phyloP scores from a whole-genome alignment of 2,329 filamentous ascomycete genomes.

The Emericellopsis cladophorae region DNA sequence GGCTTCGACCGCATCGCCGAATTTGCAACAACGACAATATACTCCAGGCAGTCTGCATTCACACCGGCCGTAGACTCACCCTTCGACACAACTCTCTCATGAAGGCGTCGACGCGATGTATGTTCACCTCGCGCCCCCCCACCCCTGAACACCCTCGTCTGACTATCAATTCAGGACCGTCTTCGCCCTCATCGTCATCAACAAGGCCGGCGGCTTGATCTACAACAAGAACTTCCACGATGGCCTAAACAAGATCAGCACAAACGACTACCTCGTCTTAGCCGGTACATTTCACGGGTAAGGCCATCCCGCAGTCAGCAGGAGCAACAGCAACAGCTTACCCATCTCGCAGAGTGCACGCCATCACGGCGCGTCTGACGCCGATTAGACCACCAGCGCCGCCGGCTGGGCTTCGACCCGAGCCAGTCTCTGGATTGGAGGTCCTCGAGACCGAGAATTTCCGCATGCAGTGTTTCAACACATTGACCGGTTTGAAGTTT shows the following conservation, averaged over 20 bases:
- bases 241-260: conserved; percentile 74
- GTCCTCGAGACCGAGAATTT: conserved; percentile 91
- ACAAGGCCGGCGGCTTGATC: conserved; percentile 93
- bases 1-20: too few species aligned
- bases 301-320: conserved; percentile 7
- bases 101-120: too few species aligned
- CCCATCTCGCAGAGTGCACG: conserved; percentile 42
- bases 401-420: conserved; percentile 33
- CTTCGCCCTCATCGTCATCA: conserved; percentile 92
- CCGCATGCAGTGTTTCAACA: conserved; percentile 90
- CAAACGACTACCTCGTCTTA: conserved; percentile 93
- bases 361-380: conserved; percentile 52
- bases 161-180: conserved; percentile 55
- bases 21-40: too few species aligned
- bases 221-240: conserved; percentile 93
- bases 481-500: conserved; percentile 89
- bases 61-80: too few species aligned
- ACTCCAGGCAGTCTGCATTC: too few species aligned
- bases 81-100: too few species aligned
- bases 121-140: too few species aligned
- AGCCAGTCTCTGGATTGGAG: conserved; percentile 69
- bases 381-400: conserved; percentile 32
- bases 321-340: neutral
- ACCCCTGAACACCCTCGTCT: too few species aligned
- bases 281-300: conserved; percentile 96